phyloP scores from a whole-genome alignment of 2,329 filamentous ascomycete genomes.

The Cyphellophora attinorum region DNA sequence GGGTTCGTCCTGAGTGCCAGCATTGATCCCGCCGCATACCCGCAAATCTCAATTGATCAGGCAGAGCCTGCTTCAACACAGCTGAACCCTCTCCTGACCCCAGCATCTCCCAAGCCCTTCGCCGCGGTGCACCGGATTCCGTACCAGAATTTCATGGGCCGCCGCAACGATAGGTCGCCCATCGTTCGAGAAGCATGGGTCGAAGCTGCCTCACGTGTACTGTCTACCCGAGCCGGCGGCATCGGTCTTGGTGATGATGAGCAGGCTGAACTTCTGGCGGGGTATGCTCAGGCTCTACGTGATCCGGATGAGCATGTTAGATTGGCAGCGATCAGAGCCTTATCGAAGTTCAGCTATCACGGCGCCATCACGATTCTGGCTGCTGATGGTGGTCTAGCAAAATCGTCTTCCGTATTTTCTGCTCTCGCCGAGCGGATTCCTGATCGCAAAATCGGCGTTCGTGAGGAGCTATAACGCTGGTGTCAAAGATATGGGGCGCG shows the following conservation, averaged over 20 bases:
- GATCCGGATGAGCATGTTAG: slow-evolving; percentile 89
- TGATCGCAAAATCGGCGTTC: slow-evolving; percentile 72
- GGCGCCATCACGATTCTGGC: slow-evolving; percentile 77
- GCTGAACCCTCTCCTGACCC: slow-evolving; percentile 58
- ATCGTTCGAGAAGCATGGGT: slow-evolving; percentile 80
- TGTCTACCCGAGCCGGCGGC: slow-evolving; percentile 83
- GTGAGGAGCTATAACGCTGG: slow-evolving; percentile 77
- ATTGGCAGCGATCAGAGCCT: slow-evolving; percentile 74
- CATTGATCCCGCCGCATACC: slow-evolving; percentile 76
- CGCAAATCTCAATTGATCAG: slow-evolving; percentile 52
- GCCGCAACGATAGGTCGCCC: slow-evolving; percentile 77
- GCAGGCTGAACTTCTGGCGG: slow-evolving; percentile 63
- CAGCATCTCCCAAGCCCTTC: slow-evolving; percentile 82
- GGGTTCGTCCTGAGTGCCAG: slow-evolving; percentile 64
- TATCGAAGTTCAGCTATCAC: slow-evolving; percentile 70
- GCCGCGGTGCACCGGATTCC: slow-evolving; percentile 67
- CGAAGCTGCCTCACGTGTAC: slow-evolving; percentile 70
- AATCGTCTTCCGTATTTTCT: slow-evolving; percentile 67
- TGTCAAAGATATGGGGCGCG: slow-evolving; percentile 88
- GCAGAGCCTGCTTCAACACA: slow-evolving; percentile 48
- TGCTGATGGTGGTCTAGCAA: slow-evolving; percentile 61
- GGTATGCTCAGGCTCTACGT: slow-evolving; percentile 68
- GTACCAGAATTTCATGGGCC: slow-evolving; percentile 75
- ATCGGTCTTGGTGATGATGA: slow-evolving; percentile 80
- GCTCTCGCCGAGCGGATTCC: slow-evolving; percentile 81